These are phyloP conservation scores for Cutaneotrichosporon sp. DNA, from an alignment of 1,284 basidiomycete genomes.

Conservation along the genomic window DNA sequence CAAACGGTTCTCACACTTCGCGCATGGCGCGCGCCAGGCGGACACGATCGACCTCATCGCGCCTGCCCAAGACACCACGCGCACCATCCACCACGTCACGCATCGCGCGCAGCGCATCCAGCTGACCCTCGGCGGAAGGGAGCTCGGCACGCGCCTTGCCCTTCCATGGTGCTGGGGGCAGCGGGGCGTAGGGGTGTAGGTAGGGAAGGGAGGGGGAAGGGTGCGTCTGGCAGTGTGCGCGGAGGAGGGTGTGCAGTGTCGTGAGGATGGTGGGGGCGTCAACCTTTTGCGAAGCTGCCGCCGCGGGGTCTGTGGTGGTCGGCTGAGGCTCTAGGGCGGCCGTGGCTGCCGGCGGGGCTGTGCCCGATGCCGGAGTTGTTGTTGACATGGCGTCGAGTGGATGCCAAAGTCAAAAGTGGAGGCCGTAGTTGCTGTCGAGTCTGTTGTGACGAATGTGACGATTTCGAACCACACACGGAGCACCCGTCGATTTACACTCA, in stretches of 20 bases:
- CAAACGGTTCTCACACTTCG: conserved; percentile 23
- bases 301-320: neutral
- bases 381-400: conserved; percentile 2
- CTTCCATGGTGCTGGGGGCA: conserved; percentile 19
- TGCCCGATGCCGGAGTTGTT: neutral
- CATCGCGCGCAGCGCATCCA: conserved; percentile 30
- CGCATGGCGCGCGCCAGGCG: conserved; percentile 24
- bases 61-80: conserved; percentile 19
- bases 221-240: conserved; percentile 25
- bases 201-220: conserved; percentile 27
- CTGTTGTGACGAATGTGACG: too few relatives aligned
- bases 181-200: conserved; percentile 35
- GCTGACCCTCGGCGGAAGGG: conserved; percentile 21
- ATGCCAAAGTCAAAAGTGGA: neutral
- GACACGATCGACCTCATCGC: conserved; percentile 21
- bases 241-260: conserved; percentile 28
- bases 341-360: neutral
- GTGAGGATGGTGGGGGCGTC: conserved; percentile 26
- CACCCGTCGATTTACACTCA: too few relatives aligned
- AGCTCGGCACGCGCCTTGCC: conserved; percentile 24
- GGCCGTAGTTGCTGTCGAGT: too few relatives aligned
- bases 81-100: conserved; percentile 34
- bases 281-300: neutral
- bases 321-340: neutral
- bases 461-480: too few relatives aligned